phyloP scores from a whole-genome alignment of 352 stramenopile species.

The Phytophthora fragariae region DNA sequence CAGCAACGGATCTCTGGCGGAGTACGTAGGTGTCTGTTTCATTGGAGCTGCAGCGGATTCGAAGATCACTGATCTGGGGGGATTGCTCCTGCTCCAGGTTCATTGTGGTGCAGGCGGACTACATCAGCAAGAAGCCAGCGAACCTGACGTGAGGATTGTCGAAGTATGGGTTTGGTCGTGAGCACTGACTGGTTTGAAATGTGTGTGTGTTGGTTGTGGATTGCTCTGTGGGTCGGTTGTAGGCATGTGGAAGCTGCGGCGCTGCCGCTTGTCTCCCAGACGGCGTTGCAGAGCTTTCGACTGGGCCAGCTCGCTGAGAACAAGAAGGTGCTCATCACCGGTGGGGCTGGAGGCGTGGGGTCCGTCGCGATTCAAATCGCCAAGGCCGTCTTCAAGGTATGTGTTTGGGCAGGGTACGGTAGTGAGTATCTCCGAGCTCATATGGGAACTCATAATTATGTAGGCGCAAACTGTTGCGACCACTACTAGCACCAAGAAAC shows the following conservation, averaged over 20 bases:
- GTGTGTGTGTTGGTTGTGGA: too few species aligned
- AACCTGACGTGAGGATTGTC: conserved; percentile 58
- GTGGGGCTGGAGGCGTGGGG: conserved; percentile 72
- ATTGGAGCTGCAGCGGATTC: neutral
- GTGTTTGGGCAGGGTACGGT: neutral
- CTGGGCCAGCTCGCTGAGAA: conserved; percentile 54
- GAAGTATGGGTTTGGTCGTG: neutral
- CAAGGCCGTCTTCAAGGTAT: conserved; percentile 78
- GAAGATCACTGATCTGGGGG: neutral
- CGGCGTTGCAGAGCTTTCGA: conserved; percentile 62
- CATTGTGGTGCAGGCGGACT: conserved; percentile 58
- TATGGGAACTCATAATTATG: neutral
- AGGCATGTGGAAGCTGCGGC: conserved; percentile 76
- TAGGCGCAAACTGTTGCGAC: conserved; percentile 73
- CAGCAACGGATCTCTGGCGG: conserved; percentile 67
- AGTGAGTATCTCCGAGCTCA: neutral
- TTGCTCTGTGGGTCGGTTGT: neutral
- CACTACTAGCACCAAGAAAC: conserved; percentile 71
- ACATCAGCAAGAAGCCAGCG: conserved; percentile 71
- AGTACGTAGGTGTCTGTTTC: conserved; percentile 43
- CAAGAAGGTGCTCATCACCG: conserved; percentile 82
- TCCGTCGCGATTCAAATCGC: conserved; percentile 80
- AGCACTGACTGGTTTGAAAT: neutral
- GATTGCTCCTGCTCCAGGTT: conserved; percentile 38
- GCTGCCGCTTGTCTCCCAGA: conserved; percentile 65